These are phyloP conservation scores for Conticribra weissflogii DNA, from an alignment of 108 stramenopile genomes.

Conservation along the genomic window DNA sequence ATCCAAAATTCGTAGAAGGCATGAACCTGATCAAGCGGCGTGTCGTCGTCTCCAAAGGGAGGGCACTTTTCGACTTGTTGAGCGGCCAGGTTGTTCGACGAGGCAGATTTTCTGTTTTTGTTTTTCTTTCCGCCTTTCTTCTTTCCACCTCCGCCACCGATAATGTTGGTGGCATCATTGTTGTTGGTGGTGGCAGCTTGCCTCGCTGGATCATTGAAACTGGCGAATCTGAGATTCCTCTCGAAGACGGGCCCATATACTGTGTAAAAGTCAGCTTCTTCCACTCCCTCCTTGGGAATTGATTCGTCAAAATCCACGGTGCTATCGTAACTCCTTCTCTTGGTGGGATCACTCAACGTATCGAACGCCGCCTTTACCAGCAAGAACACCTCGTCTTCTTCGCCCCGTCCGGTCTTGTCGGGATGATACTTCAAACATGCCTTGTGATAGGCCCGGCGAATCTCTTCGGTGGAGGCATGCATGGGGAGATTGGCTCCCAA, in stretches of 20 bases:
- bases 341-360: constrained; percentile 77
- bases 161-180: constrained; percentile 25
- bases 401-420: constrained; percentile 86
- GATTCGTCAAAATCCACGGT: constrained; percentile 94
- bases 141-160: constrained; percentile 14
- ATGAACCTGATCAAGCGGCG: constrained; percentile 87
- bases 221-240: constrained; percentile 93
- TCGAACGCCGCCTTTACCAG: constrained; percentile 96
- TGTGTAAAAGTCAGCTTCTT: constrained; percentile 60
- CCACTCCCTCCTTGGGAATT: constrained; percentile 73
- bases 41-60: constrained; percentile 84
- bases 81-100: background rate
- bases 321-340: constrained; percentile 92
- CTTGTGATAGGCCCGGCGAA: constrained; percentile 83
- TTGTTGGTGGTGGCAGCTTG: too few species aligned
- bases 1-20: constrained; percentile 98
- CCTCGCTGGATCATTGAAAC: constrained; percentile 48
- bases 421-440: constrained; percentile 87
- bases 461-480: constrained; percentile 64
- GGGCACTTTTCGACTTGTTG: constrained; percentile 48
- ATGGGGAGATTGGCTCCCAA: constrained; percentile 59
- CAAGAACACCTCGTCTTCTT: constrained; percentile 94
- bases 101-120: constrained; percentile 27
- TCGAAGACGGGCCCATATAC: constrained; percentile 89
- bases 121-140: constrained; percentile 53